A percentile compares a stretch with the other conserved stretches of the same genome.
Conservation (phyloP, 768 basidiomycete species). For the Harrya chromipes region DNA sequence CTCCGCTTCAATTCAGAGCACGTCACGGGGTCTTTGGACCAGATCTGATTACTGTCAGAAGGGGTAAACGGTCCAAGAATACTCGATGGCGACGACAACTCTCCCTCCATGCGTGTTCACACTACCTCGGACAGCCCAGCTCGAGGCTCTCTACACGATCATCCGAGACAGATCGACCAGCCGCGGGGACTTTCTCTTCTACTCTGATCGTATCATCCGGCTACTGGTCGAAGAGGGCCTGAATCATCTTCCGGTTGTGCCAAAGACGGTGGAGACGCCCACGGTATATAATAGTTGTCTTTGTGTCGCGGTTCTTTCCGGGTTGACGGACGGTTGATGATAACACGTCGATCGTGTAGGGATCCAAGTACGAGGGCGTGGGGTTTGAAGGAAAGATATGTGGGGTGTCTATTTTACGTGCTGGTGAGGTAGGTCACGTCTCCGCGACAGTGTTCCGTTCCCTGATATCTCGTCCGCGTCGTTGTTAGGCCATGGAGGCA, state of each 20-base stretch:
- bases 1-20: no score
- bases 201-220: slow-evolving; percentile 88
- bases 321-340: background rate
- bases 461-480: background rate
- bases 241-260: slow-evolving; percentile 80
- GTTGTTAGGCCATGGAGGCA: slow-evolving; percentile 90
- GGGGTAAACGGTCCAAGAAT: no score
- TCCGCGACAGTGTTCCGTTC: background rate
- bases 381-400: slow-evolving; percentile 97
- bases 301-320: background rate
- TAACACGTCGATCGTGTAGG: slow-evolving; percentile 39
- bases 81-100: slow-evolving; percentile 18
- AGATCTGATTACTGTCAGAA: no score
- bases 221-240: slow-evolving; percentile 80
- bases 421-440: slow-evolving; percentile 67
- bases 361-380: slow-evolving; percentile 83
- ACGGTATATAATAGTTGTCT: slow-evolving; percentile 49
- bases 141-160: slow-evolving; percentile 94
- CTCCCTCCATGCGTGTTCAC: slow-evolving; percentile 86
- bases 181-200: slow-evolving; percentile 95
- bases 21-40: no score
- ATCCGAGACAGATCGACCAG: slow-evolving; percentile 86
- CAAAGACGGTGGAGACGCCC: slow-evolving; percentile 76
- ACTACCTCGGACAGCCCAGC: slow-evolving; percentile 85
- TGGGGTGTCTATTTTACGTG: slow-evolving; percentile 91